Evolutionary conservation across 1,139 yeast species (phyloP).

Genomic region (Nakaseomyces delphensis): DNA sequence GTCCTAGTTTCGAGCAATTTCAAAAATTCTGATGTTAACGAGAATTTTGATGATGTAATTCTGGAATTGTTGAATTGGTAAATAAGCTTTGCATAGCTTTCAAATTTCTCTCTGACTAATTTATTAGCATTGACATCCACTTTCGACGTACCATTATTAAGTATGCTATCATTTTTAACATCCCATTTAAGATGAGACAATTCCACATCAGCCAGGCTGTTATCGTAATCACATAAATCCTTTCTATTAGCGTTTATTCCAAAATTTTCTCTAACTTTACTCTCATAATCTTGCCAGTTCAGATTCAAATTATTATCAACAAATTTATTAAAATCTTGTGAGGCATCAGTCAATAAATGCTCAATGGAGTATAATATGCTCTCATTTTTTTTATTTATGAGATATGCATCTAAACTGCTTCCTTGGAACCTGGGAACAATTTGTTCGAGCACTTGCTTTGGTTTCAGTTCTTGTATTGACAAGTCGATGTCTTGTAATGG

Average conservation of each 20-base stretch:
- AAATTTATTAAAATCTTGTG: slow-evolving; percentile 73
- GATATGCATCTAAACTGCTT: slow-evolving; percentile 45
- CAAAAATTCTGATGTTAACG: slow-evolving; percentile 31
- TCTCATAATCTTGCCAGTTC: slow-evolving; percentile 78
- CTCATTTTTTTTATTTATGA: slow-evolving; percentile 69
- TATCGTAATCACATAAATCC: neutral
- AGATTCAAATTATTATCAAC: slow-evolving; percentile 63
- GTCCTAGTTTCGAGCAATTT: slow-evolving; percentile 31
- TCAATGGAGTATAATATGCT: slow-evolving; percentile 78
- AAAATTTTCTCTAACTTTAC: slow-evolving; percentile 60
- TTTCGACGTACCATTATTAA: slow-evolving; percentile 31
- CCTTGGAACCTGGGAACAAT: slow-evolving; percentile 11
- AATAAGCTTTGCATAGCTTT: slow-evolving; percentile 62
- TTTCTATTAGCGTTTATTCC: slow-evolving; percentile 34
- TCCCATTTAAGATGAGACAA: slow-evolving; percentile 26
- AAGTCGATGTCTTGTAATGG: slow-evolving; percentile 79
- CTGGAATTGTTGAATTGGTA: slow-evolving; percentile 64
- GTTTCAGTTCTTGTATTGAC: slow-evolving; percentile 41
- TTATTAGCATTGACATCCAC: slow-evolving; percentile 37
- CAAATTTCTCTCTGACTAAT: slow-evolving; percentile 50
- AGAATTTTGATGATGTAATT: slow-evolving; percentile 36
- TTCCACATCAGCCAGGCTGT: neutral
- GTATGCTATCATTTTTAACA: slow-evolving; percentile 23
- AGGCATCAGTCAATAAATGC: slow-evolving; percentile 63
- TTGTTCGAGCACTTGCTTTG: slow-evolving; percentile 17